phyloP scores from a whole-genome alignment of 257 asterid species.

The Solanum arcanum region DNA sequence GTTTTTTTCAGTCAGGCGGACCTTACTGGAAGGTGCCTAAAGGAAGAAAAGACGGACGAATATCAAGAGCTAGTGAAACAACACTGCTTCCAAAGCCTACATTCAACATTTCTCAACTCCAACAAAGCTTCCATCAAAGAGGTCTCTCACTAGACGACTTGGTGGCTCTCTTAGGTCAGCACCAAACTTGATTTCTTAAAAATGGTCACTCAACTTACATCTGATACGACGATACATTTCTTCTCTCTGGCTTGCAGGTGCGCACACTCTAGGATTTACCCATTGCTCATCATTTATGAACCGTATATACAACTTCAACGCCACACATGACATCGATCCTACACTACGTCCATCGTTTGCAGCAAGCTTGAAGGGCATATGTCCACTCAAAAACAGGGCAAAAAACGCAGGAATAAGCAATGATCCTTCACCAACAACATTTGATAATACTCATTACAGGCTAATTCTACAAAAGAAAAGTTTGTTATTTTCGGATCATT shows the following conservation, averaged over 20 bases:
- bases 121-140: slow-evolving; percentile 45
- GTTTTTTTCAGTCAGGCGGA: slow-evolving; percentile 52
- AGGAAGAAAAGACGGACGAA: slow-evolving; percentile 77
- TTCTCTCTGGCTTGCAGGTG: slow-evolving; percentile 32
- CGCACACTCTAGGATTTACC: slow-evolving; percentile 74
- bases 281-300: slow-evolving; percentile 67
- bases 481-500: slow-evolving; percentile 64
- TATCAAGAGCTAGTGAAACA: slow-evolving; percentile 63
- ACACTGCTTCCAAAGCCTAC: slow-evolving; percentile 49
- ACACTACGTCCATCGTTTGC: slow-evolving; percentile 55
- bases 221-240: neutral
- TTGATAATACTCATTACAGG: slow-evolving; percentile 66
- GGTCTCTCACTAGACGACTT: slow-evolving; percentile 54
- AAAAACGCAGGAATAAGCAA: slow-evolving; percentile 52
- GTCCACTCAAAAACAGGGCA: slow-evolving; percentile 36
- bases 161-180: slow-evolving; percentile 60
- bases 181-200: neutral
- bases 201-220: neutral
- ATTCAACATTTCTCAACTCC: slow-evolving; percentile 49
- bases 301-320: slow-evolving; percentile 55
- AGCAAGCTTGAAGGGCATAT: slow-evolving; percentile 28
- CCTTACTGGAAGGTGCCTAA: slow-evolving; percentile 64
- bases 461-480: slow-evolving; percentile 37
- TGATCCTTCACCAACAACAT: slow-evolving; percentile 63
- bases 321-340: slow-evolving; percentile 67